Evolutionary conservation across 768 basidiomycete species (phyloP).

Genomic region (Boletus sensibilis): DNA sequence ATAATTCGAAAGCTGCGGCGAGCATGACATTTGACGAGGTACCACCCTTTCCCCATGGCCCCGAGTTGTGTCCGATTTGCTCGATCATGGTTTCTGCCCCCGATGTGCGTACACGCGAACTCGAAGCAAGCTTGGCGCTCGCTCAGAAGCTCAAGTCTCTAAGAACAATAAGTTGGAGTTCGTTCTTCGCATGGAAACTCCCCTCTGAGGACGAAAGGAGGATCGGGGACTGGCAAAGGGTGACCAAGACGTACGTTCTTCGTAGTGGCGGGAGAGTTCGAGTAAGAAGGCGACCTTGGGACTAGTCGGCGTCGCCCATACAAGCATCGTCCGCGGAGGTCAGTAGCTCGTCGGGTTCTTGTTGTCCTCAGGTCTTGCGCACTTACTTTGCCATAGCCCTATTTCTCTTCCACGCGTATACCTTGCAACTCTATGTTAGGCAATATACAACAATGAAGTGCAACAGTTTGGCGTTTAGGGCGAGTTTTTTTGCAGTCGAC

Average conservation of each 20-base stretch:
- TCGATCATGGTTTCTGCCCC: constrained; percentile 21
- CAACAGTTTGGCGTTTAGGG: neutral
- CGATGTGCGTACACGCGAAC: constrained; percentile 43
- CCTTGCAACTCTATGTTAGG: neutral
- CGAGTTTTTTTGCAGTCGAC: neutral
- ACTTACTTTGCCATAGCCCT: neutral
- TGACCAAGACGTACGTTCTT: constrained; percentile 42
- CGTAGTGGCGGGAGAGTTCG: constrained; percentile 41
- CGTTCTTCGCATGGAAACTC: constrained; percentile 39
- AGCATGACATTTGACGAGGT: constrained; percentile 10
- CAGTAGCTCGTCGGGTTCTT: neutral
- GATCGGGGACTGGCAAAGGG: constrained; percentile 24
- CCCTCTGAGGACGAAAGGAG: constrained; percentile 15
- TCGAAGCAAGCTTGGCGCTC: constrained; percentile 46
- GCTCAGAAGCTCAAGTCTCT: constrained; percentile 45
- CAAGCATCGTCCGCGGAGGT: neutral
- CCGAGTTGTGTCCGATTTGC: constrained; percentile 40
- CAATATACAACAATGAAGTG: neutral
- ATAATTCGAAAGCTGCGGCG: neutral
- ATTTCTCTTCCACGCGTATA: neutral
- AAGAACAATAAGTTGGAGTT: constrained; percentile 50
- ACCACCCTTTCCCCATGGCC: constrained; percentile 32
- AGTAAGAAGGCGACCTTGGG: constrained; percentile 45
- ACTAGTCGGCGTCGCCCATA: neutral
- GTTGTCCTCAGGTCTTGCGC: neutral